Percentiles rank a stretch among this genome's conserved stretches.
Evolutionary conservation across 2,329 filamentous ascomycete species (phyloP).

Genomic region (Orbilia javanica): DNA sequence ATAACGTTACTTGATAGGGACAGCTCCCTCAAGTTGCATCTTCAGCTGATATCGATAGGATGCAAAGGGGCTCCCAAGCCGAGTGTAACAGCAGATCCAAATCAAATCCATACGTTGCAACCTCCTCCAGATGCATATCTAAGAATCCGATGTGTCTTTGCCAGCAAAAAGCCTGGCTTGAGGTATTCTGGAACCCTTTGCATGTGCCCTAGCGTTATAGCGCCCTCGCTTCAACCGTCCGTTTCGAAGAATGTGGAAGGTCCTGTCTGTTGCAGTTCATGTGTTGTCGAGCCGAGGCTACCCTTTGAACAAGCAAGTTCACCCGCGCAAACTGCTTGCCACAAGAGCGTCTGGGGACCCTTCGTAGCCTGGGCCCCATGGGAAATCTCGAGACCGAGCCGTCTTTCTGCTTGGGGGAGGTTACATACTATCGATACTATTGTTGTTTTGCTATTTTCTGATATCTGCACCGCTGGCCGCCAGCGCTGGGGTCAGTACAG

Average conservation of each 20-base stretch:
- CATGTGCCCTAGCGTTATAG: too few relatives aligned
- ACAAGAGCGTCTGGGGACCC: not conserved
- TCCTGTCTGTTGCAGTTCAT: not conserved
- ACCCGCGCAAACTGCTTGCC: not conserved
- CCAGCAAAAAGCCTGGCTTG: not conserved
- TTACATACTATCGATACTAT: not conserved
- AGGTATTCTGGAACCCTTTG: not conserved
- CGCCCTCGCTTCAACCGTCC: not conserved
- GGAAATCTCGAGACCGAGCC: not conserved
- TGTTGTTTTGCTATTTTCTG: not conserved
- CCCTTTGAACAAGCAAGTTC: not conserved
- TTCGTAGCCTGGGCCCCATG: not conserved
- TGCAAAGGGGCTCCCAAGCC: too few relatives aligned
- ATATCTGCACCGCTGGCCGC: too few relatives aligned
- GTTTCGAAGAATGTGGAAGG: not conserved
- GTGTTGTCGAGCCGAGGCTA: conserved; percentile 28
- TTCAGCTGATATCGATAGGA: too few relatives aligned
- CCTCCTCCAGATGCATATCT: not conserved
- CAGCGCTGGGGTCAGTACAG: too few relatives aligned
- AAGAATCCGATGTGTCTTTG: too few relatives aligned
- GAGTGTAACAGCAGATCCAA: too few relatives aligned
- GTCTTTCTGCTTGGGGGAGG: too few relatives aligned
- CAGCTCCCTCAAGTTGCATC: too few relatives aligned
- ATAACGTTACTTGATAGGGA: too few relatives aligned
- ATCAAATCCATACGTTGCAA: too few relatives aligned